Percentiles rank a stretch among this genome's conserved stretches.
phyloP scores from a whole-genome alignment of 257 asterid genomes.

The Fraxinus americana region DNA sequence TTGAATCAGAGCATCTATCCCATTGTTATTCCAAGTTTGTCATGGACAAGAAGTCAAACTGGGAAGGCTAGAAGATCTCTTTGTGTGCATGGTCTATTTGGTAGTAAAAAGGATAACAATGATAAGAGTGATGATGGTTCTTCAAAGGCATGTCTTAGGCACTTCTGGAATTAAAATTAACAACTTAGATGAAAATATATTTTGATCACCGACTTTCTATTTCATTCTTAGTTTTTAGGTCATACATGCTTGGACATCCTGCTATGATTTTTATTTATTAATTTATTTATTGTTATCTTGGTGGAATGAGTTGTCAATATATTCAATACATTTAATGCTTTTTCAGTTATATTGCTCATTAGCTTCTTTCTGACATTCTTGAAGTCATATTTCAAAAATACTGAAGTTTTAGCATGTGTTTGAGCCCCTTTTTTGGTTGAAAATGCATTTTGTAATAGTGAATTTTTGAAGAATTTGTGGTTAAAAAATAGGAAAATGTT shows the following conservation, averaged over 20 bases:
- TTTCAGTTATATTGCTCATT: neutral
- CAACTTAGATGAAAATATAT: neutral
- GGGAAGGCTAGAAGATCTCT: constrained; percentile 49
- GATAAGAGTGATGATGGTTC: constrained; percentile 64
- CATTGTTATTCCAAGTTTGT: constrained; percentile 32
- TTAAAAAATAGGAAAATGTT: too few species aligned
- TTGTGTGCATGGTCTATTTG: constrained; percentile 68
- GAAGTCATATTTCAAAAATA: neutral
- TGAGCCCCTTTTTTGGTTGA: too few species aligned
- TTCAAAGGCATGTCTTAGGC: constrained; percentile 53
- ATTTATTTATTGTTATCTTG: neutral
- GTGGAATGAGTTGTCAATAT: neutral
- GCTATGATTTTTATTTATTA: neutral
- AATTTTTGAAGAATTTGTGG: too few species aligned
- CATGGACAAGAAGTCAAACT: constrained; percentile 30
- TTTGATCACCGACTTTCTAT: neutral
- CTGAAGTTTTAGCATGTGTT: neutral
- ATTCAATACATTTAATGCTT: neutral
- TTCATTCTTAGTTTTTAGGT: neutral
- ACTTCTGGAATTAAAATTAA: constrained; percentile 4
- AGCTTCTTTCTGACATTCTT: neutral
- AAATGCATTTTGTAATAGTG: too few species aligned
- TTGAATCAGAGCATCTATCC: constrained; percentile 31
- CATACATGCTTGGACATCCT: neutral
- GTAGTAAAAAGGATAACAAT: constrained; percentile 66